phyloP scores from a whole-genome alignment of 1,284 basidiomycete species.

The Mixia osmundae region DNA sequence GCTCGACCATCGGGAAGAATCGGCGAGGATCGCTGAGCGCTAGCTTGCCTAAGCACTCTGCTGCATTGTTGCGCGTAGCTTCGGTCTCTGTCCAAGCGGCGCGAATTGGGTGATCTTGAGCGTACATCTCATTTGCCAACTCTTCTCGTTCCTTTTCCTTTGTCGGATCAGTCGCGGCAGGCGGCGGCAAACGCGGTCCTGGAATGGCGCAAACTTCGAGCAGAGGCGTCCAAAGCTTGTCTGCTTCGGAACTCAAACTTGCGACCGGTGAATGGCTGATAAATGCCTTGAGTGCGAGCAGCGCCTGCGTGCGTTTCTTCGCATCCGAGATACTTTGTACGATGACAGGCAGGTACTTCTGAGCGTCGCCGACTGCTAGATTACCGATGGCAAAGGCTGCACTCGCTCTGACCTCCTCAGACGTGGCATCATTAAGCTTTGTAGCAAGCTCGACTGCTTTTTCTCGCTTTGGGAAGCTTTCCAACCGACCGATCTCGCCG shows the following conservation, averaged over 20 bases:
- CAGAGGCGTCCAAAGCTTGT: slow-evolving; percentile 68
- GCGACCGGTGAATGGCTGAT: slow-evolving; percentile 67
- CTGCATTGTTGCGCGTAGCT: slow-evolving; percentile 75
- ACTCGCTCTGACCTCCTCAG: slow-evolving; percentile 61
- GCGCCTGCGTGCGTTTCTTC: slow-evolving; percentile 53
- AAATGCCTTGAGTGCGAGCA: slow-evolving; percentile 90
- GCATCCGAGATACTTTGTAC: slow-evolving; percentile 49
- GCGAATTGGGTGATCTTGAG: slow-evolving; percentile 30
- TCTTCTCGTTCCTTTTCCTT: slow-evolving; percentile 1
- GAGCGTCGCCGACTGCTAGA: slow-evolving; percentile 73
- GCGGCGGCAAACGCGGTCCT: slow-evolving; percentile 2
- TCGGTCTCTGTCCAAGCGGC: slow-evolving; percentile 34
- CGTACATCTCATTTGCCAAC: not conserved
- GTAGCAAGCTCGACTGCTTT: slow-evolving; percentile 52
- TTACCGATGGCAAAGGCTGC: slow-evolving; percentile 87
- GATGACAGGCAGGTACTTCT: slow-evolving; percentile 61
- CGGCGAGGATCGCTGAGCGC: slow-evolving; percentile 68
- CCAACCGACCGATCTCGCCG: slow-evolving; percentile 56
- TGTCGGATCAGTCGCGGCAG: not conserved
- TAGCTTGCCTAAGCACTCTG: slow-evolving; percentile 86
- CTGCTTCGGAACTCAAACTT: slow-evolving; percentile 61
- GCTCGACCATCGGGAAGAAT: slow-evolving; percentile 73
- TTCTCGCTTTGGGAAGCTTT: slow-evolving; percentile 48
- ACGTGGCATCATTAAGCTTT: slow-evolving; percentile 43
- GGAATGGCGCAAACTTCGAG: slow-evolving; percentile 43